phyloP scores from a whole-genome alignment of 768 basidiomycete species.

The Termitomyces sp. region DNA sequence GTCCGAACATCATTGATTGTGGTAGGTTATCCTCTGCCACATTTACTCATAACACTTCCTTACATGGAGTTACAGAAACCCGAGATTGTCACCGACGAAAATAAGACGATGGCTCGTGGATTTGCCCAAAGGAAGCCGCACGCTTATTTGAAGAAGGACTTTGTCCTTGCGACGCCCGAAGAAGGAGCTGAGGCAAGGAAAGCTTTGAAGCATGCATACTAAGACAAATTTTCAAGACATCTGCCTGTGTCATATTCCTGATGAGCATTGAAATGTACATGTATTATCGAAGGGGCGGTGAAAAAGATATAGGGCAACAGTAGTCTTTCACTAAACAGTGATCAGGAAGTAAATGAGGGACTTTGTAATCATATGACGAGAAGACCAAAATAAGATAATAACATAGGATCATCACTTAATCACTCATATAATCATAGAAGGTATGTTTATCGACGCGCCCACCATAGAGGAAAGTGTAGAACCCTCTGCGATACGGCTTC shows the following conservation, averaged over 20 bases:
- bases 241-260: background rate
- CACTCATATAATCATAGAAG: background rate
- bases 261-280: background rate
- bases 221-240: background rate
- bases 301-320: background rate
- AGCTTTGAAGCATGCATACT: background rate
- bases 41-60: background rate
- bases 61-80: slow-evolving; percentile 34
- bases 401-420: background rate
- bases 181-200: slow-evolving; percentile 30
- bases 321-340: background rate
- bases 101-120: slow-evolving; percentile 50
- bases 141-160: slow-evolving; percentile 32
- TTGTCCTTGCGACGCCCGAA: slow-evolving; percentile 35
- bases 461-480: background rate
- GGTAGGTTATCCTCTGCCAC: slow-evolving; percentile 35
- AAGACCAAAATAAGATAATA: background rate
- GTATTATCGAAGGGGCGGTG: background rate
- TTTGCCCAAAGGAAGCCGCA: slow-evolving; percentile 36
- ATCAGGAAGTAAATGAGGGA: background rate
- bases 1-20: slow-evolving; percentile 75
- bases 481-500: background rate
- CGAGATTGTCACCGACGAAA: slow-evolving; percentile 46
- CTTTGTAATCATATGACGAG: background rate
- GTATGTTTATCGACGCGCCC: background rate